Conservation (phyloP, 75 land plant species). For the Ceratopteris richardii region DNA sequence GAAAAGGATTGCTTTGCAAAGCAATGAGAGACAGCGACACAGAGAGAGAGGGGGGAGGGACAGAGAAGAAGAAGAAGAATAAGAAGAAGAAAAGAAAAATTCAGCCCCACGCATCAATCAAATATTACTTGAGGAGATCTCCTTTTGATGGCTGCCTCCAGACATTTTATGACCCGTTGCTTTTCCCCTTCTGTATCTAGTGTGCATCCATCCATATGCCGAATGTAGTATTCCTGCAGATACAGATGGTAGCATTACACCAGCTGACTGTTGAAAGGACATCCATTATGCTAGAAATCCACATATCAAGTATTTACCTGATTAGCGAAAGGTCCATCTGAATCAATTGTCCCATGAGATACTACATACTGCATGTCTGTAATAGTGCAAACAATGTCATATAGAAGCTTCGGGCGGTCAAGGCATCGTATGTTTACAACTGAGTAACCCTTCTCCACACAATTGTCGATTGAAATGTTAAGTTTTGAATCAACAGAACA, state of each 20-base stretch:
- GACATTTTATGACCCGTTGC: constrained; percentile 50
- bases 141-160: constrained; percentile 72
- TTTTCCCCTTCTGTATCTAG: constrained; percentile 55
- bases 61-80: too few relatives aligned
- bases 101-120: too few relatives aligned
- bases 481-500: not conserved
- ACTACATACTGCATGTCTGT: constrained; percentile 95
- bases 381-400: constrained; percentile 91
- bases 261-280: too few relatives aligned
- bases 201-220: constrained; percentile 60
- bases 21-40: too few relatives aligned
- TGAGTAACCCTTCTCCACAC: constrained; percentile 67
- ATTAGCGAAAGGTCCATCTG: constrained; percentile 59
- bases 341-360: constrained; percentile 65
- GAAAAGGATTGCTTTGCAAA: too few relatives aligned
- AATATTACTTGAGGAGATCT: constrained; percentile 66
- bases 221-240: constrained; percentile 66
- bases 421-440: constrained; percentile 60
- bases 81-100: too few relatives aligned
- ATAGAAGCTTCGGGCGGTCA: constrained; percentile 88
- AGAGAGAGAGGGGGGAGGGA: too few relatives aligned
- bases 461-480: constrained; percentile 50
- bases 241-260: too few relatives aligned
- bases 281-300: too few relatives aligned
- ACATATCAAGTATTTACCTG: constrained; percentile 71